Conservation (phyloP, 257 asterid genomes). For the Solanum clarkiae region DNA sequence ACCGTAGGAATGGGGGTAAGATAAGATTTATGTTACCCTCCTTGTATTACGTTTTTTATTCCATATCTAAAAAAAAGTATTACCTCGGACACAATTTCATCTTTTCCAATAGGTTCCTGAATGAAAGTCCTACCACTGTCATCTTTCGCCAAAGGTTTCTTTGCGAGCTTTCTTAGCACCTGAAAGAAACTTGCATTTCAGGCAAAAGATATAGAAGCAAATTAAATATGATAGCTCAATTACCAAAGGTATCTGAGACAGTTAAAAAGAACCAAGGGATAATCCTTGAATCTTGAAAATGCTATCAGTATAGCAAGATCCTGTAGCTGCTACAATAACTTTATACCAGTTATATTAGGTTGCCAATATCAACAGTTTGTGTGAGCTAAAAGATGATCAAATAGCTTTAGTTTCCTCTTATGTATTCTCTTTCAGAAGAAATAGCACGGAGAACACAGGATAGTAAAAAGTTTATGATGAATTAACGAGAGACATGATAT, state of each 20-base stretch:
- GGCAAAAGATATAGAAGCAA: background rate
- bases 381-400: background rate
- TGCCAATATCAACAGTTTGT: background rate
- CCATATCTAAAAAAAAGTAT: background rate
- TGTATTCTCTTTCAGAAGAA: background rate
- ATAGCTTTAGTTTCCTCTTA: background rate
- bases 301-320: background rate
- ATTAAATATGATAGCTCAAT: background rate
- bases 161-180: slow-evolving; percentile 58
- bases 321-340: background rate
- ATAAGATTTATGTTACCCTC: no score
- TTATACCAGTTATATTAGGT: background rate
- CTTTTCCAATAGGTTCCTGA: slow-evolving; percentile 72
- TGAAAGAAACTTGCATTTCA: slow-evolving; percentile 5
- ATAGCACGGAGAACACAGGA: background rate
- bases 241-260: background rate
- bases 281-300: background rate
- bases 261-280: background rate
- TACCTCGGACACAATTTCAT: slow-evolving; percentile 78
- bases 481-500: background rate
- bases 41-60: no score
- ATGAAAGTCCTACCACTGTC: slow-evolving; percentile 30
- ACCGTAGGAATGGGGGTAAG: no score
- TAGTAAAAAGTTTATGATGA: background rate
- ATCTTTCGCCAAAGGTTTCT: slow-evolving; percentile 20